Conservation (phyloP, 2,329 filamentous ascomycete species). For the Ophiostoma populinum region DNA sequence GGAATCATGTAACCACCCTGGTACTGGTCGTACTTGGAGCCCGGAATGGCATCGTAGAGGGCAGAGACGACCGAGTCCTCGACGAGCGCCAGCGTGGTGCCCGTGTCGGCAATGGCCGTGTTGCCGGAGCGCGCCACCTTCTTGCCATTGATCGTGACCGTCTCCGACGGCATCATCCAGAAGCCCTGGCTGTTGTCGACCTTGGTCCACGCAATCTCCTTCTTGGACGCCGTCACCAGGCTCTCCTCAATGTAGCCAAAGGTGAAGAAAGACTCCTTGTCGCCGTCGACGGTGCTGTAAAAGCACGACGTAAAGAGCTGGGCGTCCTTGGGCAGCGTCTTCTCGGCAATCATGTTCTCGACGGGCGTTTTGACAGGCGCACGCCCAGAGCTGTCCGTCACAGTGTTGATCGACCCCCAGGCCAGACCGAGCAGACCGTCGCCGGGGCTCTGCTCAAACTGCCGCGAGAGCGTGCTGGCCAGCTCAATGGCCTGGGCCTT, state of each 20-base stretch:
- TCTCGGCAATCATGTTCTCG: constrained; percentile 46
- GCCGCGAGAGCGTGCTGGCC: constrained; percentile 37
- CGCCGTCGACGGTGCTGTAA: constrained; percentile 35
- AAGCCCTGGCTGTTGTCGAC: constrained; percentile 49
- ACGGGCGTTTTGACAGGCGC: constrained; percentile 41
- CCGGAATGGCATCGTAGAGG: constrained; percentile 47
- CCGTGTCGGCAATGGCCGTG: constrained; percentile 54
- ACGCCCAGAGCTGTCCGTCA: constrained; percentile 18
- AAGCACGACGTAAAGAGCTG: constrained; percentile 49
- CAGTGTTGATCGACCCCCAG: constrained; percentile 46
- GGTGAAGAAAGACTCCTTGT: constrained; percentile 45
- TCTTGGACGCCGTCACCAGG: constrained; percentile 33
- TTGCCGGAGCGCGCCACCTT: constrained; percentile 33
- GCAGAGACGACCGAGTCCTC: constrained; percentile 41
- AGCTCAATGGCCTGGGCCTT: constrained; percentile 47
- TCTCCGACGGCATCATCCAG: constrained; percentile 46
- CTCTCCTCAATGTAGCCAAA: constrained; percentile 55
- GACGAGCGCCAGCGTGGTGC: constrained; percentile 50
- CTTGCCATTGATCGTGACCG: constrained; percentile 38
- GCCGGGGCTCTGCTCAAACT: constrained; percentile 37
- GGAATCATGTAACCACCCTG: constrained; percentile 51
- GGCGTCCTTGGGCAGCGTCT: constrained; percentile 26
- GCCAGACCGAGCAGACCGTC: constrained; percentile 54
- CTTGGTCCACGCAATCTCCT: constrained; percentile 37
- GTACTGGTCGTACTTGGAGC: constrained; percentile 33